phyloP scores from a whole-genome alignment of 768 basidiomycete genomes.

The Harrya chromipes region DNA sequence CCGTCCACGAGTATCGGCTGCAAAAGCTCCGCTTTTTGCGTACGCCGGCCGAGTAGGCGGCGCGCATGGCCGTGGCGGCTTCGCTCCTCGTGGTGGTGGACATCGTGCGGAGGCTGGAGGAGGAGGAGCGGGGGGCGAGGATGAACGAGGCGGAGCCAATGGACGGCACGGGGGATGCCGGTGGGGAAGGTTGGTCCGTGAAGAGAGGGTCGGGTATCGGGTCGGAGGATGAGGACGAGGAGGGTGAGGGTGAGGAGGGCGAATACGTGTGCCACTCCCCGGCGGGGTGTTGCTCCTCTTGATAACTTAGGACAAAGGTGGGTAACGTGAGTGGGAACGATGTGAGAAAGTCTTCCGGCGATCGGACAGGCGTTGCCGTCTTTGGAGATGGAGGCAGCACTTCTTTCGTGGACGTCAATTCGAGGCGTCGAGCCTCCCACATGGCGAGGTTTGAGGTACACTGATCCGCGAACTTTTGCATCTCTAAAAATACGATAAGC shows the following conservation, averaged over 20 bases:
- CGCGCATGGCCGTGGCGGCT: slow-evolving; percentile 28
- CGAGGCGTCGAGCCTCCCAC: slow-evolving; percentile 58
- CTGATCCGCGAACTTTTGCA: slow-evolving; percentile 61
- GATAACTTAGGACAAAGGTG: slow-evolving; percentile 30
- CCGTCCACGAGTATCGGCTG: slow-evolving; percentile 29
- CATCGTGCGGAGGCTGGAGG: slow-evolving; percentile 27
- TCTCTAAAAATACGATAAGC: slow-evolving; percentile 43
- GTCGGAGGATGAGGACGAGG: slow-evolving; percentile 31
- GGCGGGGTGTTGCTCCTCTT: slow-evolving; percentile 23
- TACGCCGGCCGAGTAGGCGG: slow-evolving; percentile 30
- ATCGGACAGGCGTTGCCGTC: slow-evolving; percentile 28
- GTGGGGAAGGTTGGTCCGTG: slow-evolving; percentile 24
- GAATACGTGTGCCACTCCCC: slow-evolving; percentile 27
- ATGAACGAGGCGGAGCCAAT: slow-evolving; percentile 25
- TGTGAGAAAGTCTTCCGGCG: slow-evolving; percentile 45
- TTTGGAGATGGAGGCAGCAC: background rate
- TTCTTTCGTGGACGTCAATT: slow-evolving; percentile 31
- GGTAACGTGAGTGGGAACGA: slow-evolving; percentile 60
- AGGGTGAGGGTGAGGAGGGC: slow-evolving; percentile 28
- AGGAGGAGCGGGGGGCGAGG: slow-evolving; percentile 26
- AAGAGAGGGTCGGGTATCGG: slow-evolving; percentile 20
- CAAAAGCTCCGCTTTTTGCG: slow-evolving; percentile 35
- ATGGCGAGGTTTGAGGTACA: slow-evolving; percentile 65
- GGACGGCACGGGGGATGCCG: slow-evolving; percentile 28
- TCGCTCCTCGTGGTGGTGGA: slow-evolving; percentile 11